Evolutionary conservation across 2,329 filamentous ascomycete genomes (phyloP).

Genomic region (Akanthomyces dipterigenus): DNA sequence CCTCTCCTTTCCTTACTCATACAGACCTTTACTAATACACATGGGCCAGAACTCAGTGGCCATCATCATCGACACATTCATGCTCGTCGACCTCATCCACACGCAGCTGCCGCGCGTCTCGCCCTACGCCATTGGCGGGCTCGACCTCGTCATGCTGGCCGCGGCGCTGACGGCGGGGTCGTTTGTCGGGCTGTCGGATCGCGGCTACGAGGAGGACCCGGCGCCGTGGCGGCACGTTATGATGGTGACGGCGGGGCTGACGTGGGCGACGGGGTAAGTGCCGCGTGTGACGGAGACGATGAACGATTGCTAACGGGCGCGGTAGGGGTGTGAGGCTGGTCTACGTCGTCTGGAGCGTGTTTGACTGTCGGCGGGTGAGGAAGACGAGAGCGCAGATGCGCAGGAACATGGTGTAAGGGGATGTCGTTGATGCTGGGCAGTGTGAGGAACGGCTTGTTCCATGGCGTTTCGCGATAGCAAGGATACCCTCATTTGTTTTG

Average conservation of each 20-base stretch:
- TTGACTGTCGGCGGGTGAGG: conserved; percentile 2
- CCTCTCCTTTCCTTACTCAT: not conserved
- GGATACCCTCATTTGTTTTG: not conserved
- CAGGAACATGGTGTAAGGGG: not conserved
- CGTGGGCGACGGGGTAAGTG: conserved; percentile 8
- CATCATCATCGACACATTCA: conserved; percentile 8
- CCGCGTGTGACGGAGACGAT: not conserved
- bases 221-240: conserved; percentile 7
- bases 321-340: not conserved
- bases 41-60: conserved; percentile 10
- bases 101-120: conserved; percentile 6
- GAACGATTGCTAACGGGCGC: not conserved
- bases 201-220: not conserved
- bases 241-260: conserved; percentile 6
- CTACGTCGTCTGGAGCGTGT: conserved; percentile 1
- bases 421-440: not conserved
- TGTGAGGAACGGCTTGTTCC: not conserved
- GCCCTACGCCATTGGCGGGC: conserved; percentile 4
- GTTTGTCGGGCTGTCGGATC: conserved; percentile 8
- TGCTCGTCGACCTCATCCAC: conserved; percentile 9
- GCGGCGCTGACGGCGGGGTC: conserved; percentile 8
- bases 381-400: conserved; percentile 2
- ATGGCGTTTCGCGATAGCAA: not conserved
- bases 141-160: conserved; percentile 10
- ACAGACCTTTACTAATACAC: too few relatives aligned